Evolutionary conservation across 1,284 basidiomycete species (phyloP), one percentile per base, ranked within the genome.

Genomic region (Leccinum pallidistipes): DNA sequence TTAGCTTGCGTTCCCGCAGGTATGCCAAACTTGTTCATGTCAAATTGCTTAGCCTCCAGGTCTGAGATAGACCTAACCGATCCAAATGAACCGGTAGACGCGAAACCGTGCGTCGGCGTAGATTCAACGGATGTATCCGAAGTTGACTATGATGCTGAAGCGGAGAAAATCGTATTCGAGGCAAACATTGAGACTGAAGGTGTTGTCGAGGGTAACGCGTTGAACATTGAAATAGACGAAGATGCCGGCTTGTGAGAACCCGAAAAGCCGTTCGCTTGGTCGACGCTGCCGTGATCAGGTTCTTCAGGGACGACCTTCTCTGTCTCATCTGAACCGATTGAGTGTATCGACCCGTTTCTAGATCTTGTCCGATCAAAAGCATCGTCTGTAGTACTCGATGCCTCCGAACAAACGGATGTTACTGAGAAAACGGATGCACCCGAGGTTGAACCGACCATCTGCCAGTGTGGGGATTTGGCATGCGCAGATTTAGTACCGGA

Each of bases 361-460:
- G 68, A 65, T 27, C 38, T 31, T 34, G 56, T 38, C n/a, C 55
- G 9, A 14, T 55, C 29, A 27, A 62, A 67, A 50, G 53, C 29
- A 34, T 34, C 27, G 47, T 65, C 58, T 16, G 71, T 67, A 6
- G 74, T 65, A 5, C 69, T 73, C 40, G 74, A 74, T 7, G 69
- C 70, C 32, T 68, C 71, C 14, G 71, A 76, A 27, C 70, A 74
- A 6, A 69, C 12, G 1, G 69, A 74, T 1, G 62, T 60, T 6
- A 65, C 61, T 6, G 71, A 76, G 56, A 64, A 72, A 2, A 67
- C 36, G 32, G 74, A 72, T 27, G 73, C 71, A 45, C 65, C 66
- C 1, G 71, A 73, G 7, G 69, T 38, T 1, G 74, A 76, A 24
- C 58, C 49, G 7, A 58, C 56, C 68, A 74, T 65, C 11, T 64